Percentiles rank a stretch among this genome's conserved stretches.
Evolutionary conservation across 805 yeast species (phyloP).

Genomic region (Maudiozyma saulgeensis): DNA sequence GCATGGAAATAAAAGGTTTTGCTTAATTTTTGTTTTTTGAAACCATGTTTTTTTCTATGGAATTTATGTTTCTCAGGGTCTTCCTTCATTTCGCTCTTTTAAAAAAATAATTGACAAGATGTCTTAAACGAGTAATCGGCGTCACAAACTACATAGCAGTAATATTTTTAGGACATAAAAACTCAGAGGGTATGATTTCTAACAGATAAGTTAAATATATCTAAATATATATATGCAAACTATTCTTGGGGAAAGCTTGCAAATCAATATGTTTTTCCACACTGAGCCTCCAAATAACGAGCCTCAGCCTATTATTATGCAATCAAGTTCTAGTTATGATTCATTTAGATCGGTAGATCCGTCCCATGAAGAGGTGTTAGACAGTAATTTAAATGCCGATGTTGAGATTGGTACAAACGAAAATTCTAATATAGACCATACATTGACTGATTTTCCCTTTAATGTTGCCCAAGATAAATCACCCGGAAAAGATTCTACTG

Average conservation of each 20-base stretch:
- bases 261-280: neutral
- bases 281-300: neutral
- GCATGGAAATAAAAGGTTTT: too few relatives aligned
- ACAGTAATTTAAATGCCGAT: neutral
- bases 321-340: conserved; percentile 1
- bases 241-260: neutral
- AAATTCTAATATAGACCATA: neutral
- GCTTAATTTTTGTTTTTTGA: too few relatives aligned
- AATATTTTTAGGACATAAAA: neutral
- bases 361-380: neutral
- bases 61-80: too few relatives aligned
- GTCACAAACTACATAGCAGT: neutral
- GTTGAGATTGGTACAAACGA: neutral
- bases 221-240: too few relatives aligned
- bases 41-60: too few relatives aligned
- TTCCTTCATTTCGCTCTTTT: too few relatives aligned
- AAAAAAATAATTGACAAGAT: too few relatives aligned
- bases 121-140: neutral
- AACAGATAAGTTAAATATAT: too few relatives aligned
- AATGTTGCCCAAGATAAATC: neutral
- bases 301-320: neutral
- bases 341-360: conserved; percentile 3
- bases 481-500: neutral
- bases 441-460: neutral
- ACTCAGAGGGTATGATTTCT: too few relatives aligned